These are phyloP conservation scores for Leccinellum albellum DNA, from an alignment of 768 basidiomycete genomes.

Conservation along the genomic window DNA sequence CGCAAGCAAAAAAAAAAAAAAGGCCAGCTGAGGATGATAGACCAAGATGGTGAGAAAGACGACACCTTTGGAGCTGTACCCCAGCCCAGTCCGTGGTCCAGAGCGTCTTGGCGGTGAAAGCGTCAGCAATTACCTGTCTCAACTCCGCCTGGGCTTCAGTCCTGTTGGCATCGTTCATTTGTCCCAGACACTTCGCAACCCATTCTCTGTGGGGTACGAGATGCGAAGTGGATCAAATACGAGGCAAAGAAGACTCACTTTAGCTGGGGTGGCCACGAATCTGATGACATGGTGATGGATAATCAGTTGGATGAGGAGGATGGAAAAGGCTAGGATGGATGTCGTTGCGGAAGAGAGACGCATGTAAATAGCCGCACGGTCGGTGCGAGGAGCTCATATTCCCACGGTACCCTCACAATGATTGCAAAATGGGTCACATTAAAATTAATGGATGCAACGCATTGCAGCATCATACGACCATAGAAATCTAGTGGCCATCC, in stretches of 20 bases:
- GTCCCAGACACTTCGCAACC: conserved; percentile 90
- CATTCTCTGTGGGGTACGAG: conserved; percentile 63
- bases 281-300: conserved; percentile 54
- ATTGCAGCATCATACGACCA: conserved; percentile 18
- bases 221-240: conserved; percentile 6
- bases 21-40: conserved; percentile 12
- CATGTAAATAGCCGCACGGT: conserved; percentile 7
- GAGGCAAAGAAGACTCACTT: conserved; percentile 46
- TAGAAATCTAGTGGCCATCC: conserved; percentile 25
- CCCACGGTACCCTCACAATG: conserved; percentile 15
- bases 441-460: conserved; percentile 23
- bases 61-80: conserved; percentile 81
- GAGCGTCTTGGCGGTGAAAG: conserved; percentile 78
- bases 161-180: conserved; percentile 87
- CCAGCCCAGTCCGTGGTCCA: conserved; percentile 94
- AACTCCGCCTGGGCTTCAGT: conserved; percentile 88
- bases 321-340: neutral
- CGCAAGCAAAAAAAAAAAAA: neutral
- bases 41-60: neutral
- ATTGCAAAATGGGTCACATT: conserved; percentile 19
- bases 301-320: conserved; percentile 1
- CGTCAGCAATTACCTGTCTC: conserved; percentile 93
- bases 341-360: neutral
- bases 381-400: conserved; percentile 3
- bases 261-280: conserved; percentile 77